phyloP scores from a whole-genome alignment of 768 basidiomycete species.

The Pulveroboletus sp. region DNA sequence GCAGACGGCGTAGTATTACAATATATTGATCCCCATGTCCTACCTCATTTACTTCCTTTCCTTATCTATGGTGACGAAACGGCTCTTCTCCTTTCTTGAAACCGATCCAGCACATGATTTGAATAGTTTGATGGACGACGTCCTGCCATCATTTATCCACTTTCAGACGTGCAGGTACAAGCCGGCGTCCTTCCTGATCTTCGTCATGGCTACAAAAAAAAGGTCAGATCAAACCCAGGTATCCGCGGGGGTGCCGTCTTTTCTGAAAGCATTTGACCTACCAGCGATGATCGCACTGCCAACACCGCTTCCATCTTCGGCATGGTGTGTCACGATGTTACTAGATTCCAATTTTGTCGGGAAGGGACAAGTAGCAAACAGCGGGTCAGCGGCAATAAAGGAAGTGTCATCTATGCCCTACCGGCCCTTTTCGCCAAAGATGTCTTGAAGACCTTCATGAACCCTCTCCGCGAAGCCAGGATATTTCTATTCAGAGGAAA shows the following conservation, averaged over 20 bases:
- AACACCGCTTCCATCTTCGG: conserved; percentile 70
- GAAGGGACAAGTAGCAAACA: conserved; percentile 26
- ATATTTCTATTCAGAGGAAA: conserved; percentile 70
- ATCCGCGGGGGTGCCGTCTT: neutral
- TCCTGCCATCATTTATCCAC: neutral
- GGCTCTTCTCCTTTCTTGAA: neutral
- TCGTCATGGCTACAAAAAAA: conserved; percentile 73
- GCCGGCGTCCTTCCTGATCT: conserved; percentile 67
- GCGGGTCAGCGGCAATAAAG: neutral
- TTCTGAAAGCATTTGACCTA: conserved; percentile 27
- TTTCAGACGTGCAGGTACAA: conserved; percentile 47
- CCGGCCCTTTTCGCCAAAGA: conserved; percentile 96
- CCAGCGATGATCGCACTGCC: conserved; percentile 95
- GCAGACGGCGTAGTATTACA: conserved; percentile 12
- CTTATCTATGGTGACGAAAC: conserved; percentile 5
- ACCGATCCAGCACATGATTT: neutral
- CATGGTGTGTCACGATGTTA: conserved; percentile 33
- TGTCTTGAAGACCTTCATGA: conserved; percentile 87
- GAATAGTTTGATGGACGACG: neutral
- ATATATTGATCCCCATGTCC: conserved; percentile 3
- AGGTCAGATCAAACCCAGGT: neutral
- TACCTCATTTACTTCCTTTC: neutral
- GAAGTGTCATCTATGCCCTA: conserved; percentile 34
- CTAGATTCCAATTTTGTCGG: conserved; percentile 68
- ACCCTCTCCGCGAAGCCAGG: conserved; percentile 91